These are phyloP conservation scores for Claviceps quebecensis DNA, from an alignment of 2,329 filamentous ascomycete species.

Conservation along the genomic window DNA sequence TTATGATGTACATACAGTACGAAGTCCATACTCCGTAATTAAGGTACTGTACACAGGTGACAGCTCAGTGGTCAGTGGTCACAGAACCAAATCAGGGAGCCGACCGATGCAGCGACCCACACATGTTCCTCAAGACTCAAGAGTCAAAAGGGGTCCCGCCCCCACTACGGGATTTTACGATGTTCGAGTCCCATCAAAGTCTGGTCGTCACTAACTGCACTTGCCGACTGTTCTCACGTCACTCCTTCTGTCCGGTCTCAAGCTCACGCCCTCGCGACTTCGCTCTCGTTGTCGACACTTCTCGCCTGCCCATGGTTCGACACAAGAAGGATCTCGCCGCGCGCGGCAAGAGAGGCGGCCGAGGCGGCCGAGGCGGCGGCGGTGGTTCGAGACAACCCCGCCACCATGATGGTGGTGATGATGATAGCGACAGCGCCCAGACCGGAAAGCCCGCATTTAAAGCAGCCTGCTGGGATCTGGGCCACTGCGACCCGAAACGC, in stretches of 20 bases:
- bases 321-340: conserved; percentile 80
- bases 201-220: not conserved
- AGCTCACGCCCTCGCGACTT: not conserved
- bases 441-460: conserved; percentile 51
- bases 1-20: too few species aligned
- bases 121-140: not conserved
- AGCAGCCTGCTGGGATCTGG: conserved; percentile 94
- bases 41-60: too few species aligned
- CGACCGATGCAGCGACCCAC: not conserved
- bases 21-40: too few species aligned
- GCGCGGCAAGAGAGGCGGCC: conserved; percentile 58
- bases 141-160: not conserved
- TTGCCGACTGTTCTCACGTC: not conserved
- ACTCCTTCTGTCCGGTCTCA: not conserved
- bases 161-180: not conserved
- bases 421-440: conserved; percentile 14
- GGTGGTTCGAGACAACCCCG: conserved; percentile 30
- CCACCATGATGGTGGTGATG: conserved; percentile 28
- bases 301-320: conserved; percentile 82
- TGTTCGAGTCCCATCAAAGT: not conserved
- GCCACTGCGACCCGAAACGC: conserved; percentile 92
- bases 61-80: too few species aligned
- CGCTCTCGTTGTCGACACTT: not conserved
- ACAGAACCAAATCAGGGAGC: too few species aligned
- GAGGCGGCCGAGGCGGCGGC: conserved; percentile 24